Evolutionary conservation across 164 flowering plant species (phyloP).

Genomic region (Pachysandra terminalis): DNA sequence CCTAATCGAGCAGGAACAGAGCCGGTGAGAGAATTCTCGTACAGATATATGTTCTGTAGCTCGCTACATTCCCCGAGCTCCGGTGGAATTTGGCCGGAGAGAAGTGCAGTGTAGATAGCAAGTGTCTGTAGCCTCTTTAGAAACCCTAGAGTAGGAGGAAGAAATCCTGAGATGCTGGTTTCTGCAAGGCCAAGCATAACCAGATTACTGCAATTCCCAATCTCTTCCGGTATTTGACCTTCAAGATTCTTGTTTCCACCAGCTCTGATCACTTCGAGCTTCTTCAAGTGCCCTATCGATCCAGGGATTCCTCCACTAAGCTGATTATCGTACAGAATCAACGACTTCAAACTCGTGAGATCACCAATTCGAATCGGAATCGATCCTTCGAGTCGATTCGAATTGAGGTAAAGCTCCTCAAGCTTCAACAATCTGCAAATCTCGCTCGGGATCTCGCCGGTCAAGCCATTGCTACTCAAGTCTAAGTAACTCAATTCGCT

Average conservation of each 20-base stretch:
- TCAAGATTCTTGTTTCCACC: slow-evolving; percentile 80
- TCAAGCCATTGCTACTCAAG: slow-evolving; percentile 57
- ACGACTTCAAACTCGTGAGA: slow-evolving; percentile 41
- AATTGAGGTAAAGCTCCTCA: slow-evolving; percentile 44
- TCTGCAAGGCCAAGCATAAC: slow-evolving; percentile 72
- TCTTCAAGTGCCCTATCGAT: slow-evolving; percentile 54
- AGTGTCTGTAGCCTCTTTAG: slow-evolving; percentile 66
- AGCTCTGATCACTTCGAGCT: slow-evolving; percentile 51
- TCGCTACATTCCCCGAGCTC: slow-evolving; percentile 67
- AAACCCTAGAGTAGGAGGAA: slow-evolving; percentile 53
- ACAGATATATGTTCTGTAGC: slow-evolving; percentile 59
- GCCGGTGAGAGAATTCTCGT: slow-evolving; percentile 67
- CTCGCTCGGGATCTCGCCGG: slow-evolving; percentile 63
- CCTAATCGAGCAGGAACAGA: slow-evolving; percentile 56
- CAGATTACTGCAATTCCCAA: slow-evolving; percentile 66
- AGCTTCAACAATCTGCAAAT: slow-evolving; percentile 45
- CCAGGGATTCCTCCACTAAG: slow-evolving; percentile 60
- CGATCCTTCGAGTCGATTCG: slow-evolving; percentile 58
- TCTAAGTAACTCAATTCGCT: slow-evolving; percentile 39
- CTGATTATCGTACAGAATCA: slow-evolving; percentile 66
- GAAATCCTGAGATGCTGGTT: slow-evolving; percentile 65
- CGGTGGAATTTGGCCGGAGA: slow-evolving; percentile 72
- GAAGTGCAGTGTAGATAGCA: slow-evolving; percentile 66
- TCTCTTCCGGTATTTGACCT: slow-evolving; percentile 62
- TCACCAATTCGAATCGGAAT: slow-evolving; percentile 60